phyloP scores from a whole-genome alignment of 371 early-diverging fungal genomes.

The Umbelopsis sp. region DNA sequence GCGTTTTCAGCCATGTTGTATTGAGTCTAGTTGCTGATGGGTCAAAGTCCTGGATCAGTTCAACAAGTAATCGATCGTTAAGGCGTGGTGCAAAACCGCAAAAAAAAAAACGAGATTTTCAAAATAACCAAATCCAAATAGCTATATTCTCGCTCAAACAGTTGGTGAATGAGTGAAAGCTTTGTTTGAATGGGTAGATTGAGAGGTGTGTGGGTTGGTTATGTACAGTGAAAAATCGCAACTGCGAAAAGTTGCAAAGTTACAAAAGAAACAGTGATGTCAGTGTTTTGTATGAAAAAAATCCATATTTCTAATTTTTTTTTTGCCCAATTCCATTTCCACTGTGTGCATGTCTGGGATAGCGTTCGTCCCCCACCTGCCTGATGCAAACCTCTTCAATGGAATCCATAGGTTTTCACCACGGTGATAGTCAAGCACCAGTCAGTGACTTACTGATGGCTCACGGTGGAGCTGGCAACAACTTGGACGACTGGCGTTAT shows the following conservation, averaged over 20 bases:
- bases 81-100: background rate
- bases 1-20: slow-evolving; percentile 76
- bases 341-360: background rate
- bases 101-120: background rate
- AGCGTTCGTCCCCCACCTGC: background rate
- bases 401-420: background rate
- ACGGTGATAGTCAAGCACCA: background rate
- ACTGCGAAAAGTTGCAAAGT: background rate
- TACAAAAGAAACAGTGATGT: slow-evolving; percentile 14
- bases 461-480: slow-evolving; percentile 24
- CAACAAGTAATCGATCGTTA: background rate
- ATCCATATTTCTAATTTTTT: no score
- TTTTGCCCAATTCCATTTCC: background rate
- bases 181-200: slow-evolving; percentile 7
- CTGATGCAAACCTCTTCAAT: slow-evolving; percentile 10
- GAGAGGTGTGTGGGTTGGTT: background rate
- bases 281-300: background rate
- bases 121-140: slow-evolving; percentile 18
- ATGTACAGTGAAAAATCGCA: slow-evolving; percentile 5
- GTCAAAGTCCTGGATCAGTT: background rate
- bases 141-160: slow-evolving; percentile 1
- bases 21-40: slow-evolving; percentile 4
- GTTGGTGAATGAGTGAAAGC: slow-evolving; percentile 3
- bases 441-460: slow-evolving; percentile 8
- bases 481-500: slow-evolving; percentile 68